These are phyloP conservation scores for Acmispon strigosus DNA, from an alignment of 306 rosid species.

Conservation along the genomic window DNA sequence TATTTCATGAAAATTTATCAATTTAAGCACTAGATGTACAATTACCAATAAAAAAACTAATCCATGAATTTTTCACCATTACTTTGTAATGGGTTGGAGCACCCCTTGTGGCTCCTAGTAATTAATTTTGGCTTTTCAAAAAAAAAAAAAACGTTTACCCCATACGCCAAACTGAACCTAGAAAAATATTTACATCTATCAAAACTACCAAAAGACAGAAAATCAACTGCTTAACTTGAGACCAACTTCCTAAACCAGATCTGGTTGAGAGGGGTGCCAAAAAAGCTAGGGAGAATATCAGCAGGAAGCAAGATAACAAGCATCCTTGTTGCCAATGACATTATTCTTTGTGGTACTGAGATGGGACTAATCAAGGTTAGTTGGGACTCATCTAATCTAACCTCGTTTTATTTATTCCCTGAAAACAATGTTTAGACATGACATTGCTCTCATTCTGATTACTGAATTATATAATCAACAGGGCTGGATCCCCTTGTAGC, in stretches of 20 bases:
- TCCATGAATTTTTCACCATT: neutral
- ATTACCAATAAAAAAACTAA: neutral
- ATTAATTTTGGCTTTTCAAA: no score
- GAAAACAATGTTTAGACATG: neutral
- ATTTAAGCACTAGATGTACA: neutral
- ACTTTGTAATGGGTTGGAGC: no score
- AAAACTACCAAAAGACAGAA: neutral
- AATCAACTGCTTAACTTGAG: slow-evolving; percentile 19
- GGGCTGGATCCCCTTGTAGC: slow-evolving; percentile 88
- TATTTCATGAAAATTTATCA: neutral
- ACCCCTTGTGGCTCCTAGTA: no score
- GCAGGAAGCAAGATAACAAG: slow-evolving; percentile 79
- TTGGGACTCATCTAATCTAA: neutral
- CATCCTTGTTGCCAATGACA: slow-evolving; percentile 62
- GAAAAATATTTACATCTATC: neutral
- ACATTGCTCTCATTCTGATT: neutral
- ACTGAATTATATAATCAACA: slow-evolving; percentile 25
- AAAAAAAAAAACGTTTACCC: no score
- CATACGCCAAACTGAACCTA: neutral
- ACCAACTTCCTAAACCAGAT: slow-evolving; percentile 38
- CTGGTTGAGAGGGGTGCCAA: slow-evolving; percentile 63
- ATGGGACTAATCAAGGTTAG: slow-evolving; percentile 59
- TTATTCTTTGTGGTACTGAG: slow-evolving; percentile 71
- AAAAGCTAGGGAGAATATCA: slow-evolving; percentile 67
- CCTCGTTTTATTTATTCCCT: neutral